Evolutionary conservation across 1,139 yeast genomes (phyloP).

Genomic region (Protomyces gravidus): DNA sequence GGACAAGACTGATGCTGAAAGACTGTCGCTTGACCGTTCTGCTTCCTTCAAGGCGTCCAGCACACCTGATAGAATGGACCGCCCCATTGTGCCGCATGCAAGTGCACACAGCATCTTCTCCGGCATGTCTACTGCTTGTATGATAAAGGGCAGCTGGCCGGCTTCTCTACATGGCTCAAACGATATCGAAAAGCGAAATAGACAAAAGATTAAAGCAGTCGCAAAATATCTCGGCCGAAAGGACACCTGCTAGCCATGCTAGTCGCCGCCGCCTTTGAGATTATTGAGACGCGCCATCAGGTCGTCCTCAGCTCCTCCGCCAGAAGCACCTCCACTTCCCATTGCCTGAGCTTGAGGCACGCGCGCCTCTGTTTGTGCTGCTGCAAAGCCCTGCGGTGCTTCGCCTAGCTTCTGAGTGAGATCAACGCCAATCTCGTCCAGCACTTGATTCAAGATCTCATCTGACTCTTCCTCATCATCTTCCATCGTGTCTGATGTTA

Average conservation of each 20-base stretch:
- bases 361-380: conserved; percentile 11
- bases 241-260: no score
- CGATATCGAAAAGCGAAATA: neutral
- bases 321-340: conserved; percentile 6
- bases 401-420: conserved; percentile 49
- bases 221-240: no score
- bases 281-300: conserved; percentile 25
- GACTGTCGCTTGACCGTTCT: conserved; percentile 31
- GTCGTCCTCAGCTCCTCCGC: conserved; percentile 23
- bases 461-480: conserved; percentile 69
- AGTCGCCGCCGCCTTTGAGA: conserved; percentile 13
- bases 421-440: conserved; percentile 94
- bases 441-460: conserved; percentile 82
- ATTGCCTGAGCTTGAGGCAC: conserved; percentile 26
- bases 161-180: no score
- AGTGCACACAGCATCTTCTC: conserved; percentile 62
- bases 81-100: conserved; percentile 96
- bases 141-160: neutral
- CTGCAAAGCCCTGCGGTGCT: conserved; percentile 27
- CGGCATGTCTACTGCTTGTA: neutral
- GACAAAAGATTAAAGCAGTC: no score
- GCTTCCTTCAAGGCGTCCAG: conserved; percentile 45
- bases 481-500: conserved; percentile 41
- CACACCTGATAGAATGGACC: conserved; percentile 86
- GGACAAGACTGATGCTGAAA: neutral